Evolutionary conservation across 371 early-diverging fungal genomes (phyloP), one percentile per base, ranked within the genome.

Genomic region (Saksenaea vasiformis): DNA sequence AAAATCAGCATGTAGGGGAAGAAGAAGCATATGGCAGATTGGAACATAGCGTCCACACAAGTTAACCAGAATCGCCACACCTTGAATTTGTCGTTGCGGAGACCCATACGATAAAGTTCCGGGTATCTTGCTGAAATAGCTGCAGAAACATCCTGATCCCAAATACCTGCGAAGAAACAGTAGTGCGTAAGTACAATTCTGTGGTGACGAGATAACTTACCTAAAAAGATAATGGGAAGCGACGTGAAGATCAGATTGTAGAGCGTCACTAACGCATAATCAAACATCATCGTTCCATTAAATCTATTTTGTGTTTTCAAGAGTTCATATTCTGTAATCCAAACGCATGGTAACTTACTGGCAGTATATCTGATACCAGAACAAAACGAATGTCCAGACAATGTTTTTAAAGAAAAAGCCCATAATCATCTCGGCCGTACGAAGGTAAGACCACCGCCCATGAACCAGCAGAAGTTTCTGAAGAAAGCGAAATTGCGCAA

Each of bases 141-240:
- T 7, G 88, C 90, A 61, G 89, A 85, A 36, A 97, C 71, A 70
- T 96, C 97, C 75, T 94, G 95, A 75, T 98, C 98, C 80, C 96
- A 92, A 14, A 92, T 90, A 53, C 96, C 66, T 58, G 17, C 4
- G n/a, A 2, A 1, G 4, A 24, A 27, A 15, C 11, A 8, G 15
- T 27, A 39, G 17, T 2, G 38, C n/a, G 14, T 35, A 27, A 11
- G 57, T 28, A 56, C 7, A 53, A 39, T 17, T 51, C n/a, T 4
- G 4, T 31, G 31, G 31, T 7, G 31, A 31, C 7, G 2, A 7
- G 31, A 31, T 31, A 7, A 31, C 51, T 47, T 22, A 41, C 72
- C 81, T 69, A 88, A 79, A 28, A 90, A 75, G 54, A 82, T 78
- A 35, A 79, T 83, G 0, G 94, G 92, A 36, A 92, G 70, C 3